These are phyloP conservation scores for Fusarium liriodendri DNA, from an alignment of 2,329 filamentous ascomycete species.

Conservation along the genomic window DNA sequence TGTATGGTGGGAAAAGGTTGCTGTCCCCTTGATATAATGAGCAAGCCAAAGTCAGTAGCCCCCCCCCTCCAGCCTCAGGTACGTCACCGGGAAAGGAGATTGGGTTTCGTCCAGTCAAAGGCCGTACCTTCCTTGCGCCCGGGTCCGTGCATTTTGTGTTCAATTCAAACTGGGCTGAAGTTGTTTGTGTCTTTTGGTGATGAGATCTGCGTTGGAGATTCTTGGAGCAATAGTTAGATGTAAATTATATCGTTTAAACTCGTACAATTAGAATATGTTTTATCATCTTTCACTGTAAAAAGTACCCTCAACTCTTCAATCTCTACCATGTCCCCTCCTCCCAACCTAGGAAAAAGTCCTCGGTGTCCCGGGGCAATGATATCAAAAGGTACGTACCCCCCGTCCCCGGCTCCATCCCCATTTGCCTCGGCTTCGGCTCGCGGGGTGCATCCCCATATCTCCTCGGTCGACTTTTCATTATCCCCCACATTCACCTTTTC, in stretches of 20 bases:
- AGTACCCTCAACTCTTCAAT: not conserved
- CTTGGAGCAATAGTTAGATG: not conserved
- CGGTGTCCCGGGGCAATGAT: conserved; percentile 36
- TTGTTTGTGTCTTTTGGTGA: not conserved
- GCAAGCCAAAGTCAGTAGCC: not conserved
- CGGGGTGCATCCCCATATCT: conserved; percentile 19
- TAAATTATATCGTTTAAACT: not conserved
- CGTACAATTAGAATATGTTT: not conserved
- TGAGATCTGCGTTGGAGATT: not conserved
- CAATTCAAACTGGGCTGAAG: not conserved
- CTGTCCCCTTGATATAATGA: not conserved
- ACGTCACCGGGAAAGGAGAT: conserved; percentile 28
- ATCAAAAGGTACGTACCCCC: conserved; percentile 19
- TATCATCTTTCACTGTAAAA: not conserved
- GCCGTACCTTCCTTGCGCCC: conserved; percentile 10
- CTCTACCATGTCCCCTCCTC: not conserved
- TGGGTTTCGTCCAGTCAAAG: conserved; percentile 8
- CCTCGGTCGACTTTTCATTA: conserved; percentile 1
- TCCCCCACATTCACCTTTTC: conserved; percentile 22
- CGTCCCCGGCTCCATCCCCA: conserved; percentile 22
- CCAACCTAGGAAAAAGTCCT: not conserved
- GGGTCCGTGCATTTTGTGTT: not conserved
- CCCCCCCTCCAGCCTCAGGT: not conserved
- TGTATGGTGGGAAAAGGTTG: too few species aligned
- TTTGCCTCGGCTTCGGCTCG: conserved; percentile 46